Base-by-base conservation (phyloP, 805 yeast species). In the Nakazawaea pomicola region DNA sequence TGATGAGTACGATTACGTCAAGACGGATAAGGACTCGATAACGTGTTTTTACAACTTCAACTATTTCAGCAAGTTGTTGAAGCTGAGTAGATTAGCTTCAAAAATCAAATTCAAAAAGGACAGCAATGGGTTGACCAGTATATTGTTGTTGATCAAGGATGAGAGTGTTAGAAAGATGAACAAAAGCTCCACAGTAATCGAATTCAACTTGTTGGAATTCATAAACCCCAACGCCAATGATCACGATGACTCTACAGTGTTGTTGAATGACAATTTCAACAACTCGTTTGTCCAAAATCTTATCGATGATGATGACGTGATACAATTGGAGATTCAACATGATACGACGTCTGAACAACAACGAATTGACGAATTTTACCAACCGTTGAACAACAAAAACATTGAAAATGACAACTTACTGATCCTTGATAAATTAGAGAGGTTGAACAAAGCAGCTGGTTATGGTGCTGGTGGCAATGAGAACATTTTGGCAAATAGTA, bases 61-160 rank as follows among this genome's bases (percentile, higher is more conserved):
- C 1, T 55, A 68, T 20, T 65, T 80, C 43, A 63, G 67, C 40
- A 73, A 71, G 51, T 64, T 76, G 12, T 50, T 73, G 21, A 71
- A 65, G 39, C 74, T 81, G 11, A 60, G 73, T 6, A 66, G 59
- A 35, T 56, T 74, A 17, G 74, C 86, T 1, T 68, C 71, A 33
- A 65, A 72, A 38, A 73, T 80, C 15, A 65, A 78, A 44, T 59
- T 81, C 7, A 61, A 83, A 40, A 71, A 72, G 57, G 87, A 80
- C 55, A 50, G 55, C 15, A 60, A 62, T 42, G 83, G 83, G 1
- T 32, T 61, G 2, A 63, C 67, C 0, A 53, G 61, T 3, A 36
- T 62, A 6, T 37, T 29, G 11, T 29, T 47, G 10, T 41, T 47
- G 24, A 12, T 47, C n/a, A 40, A 37, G 15, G 39, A 44, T 24